Conservation (phyloP, 371 early-diverging fungal species). For the Pancytospora philotis region DNA sequence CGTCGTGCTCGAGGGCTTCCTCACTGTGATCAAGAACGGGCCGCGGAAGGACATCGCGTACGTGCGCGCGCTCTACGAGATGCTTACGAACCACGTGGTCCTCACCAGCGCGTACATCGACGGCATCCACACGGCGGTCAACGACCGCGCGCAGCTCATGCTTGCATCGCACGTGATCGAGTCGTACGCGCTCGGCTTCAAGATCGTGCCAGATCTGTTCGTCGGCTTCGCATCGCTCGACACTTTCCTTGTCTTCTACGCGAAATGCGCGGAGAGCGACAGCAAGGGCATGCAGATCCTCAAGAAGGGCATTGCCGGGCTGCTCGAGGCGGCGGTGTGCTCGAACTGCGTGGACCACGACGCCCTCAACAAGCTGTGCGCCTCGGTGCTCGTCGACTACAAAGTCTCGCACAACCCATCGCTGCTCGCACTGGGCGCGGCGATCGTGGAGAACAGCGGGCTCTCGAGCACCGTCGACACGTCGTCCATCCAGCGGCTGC, state of each 20-base stretch:
- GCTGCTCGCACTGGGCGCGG: conserved; percentile 23
- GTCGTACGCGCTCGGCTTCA: conserved; percentile 35
- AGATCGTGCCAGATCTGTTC: conserved; percentile 30
- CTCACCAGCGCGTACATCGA: background rate
- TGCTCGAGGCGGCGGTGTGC: conserved; percentile 32
- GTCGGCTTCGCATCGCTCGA: background rate
- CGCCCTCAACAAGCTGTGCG: conserved; percentile 36
- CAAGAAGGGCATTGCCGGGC: conserved; percentile 29
- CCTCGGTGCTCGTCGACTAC: conserved; percentile 42
- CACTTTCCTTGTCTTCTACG: background rate
- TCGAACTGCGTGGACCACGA: conserved; percentile 5
- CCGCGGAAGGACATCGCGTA: conserved; percentile 19
- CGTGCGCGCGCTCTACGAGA: conserved; percentile 7
- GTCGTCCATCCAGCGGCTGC: conserved; percentile 26
- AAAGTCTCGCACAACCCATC: conserved; percentile 21
- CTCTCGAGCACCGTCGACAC: background rate
- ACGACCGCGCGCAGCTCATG: background rate
- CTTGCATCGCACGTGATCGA: conserved; percentile 37
- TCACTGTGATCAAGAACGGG: conserved; percentile 31
- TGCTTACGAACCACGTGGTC: conserved; percentile 2
- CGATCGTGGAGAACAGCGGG: conserved; percentile 10
- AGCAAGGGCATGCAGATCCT: conserved; percentile 11
- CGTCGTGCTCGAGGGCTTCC: conserved; percentile 40
- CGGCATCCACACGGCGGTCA: conserved; percentile 7
- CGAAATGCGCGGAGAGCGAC: background rate